Evolutionary conservation across 805 yeast species (phyloP).

Genomic region (Saccharomycopsis malanga): DNA sequence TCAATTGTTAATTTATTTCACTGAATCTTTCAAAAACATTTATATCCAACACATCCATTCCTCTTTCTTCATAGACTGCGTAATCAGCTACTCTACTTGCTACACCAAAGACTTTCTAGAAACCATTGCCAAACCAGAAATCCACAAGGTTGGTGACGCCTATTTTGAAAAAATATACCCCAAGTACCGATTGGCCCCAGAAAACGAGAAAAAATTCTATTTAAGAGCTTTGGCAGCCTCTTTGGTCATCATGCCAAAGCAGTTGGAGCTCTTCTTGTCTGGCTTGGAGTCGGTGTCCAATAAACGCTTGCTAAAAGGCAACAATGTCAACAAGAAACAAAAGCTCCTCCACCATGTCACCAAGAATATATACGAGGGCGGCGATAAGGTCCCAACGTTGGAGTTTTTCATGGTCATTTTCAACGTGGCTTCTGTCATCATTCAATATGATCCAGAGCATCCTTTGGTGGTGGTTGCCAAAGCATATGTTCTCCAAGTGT

Average conservation of each 20-base stretch:
- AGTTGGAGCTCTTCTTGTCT: constrained; percentile 13
- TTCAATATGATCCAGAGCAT: constrained; percentile 17
- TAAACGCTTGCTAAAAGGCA: constrained; percentile 4
- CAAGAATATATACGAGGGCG: constrained; percentile 11
- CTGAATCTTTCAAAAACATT: constrained; percentile 8
- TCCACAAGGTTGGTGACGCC: constrained; percentile 16
- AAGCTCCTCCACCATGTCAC: constrained; percentile 11
- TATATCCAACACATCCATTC: constrained; percentile 16
- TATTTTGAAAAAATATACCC: constrained; percentile 19
- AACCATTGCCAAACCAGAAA: constrained; percentile 1
- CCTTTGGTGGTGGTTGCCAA: constrained; percentile 13
- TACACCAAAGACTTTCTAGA: constrained; percentile 17
- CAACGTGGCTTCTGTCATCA: constrained; percentile 16
- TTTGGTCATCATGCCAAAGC: constrained; percentile 16
- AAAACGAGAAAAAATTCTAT: constrained; percentile 15
- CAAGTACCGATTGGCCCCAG: constrained; percentile 6
- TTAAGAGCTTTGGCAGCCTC: constrained; percentile 14
- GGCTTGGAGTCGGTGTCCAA: not conserved
- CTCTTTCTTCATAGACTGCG: constrained; percentile 16
- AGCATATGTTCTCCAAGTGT: constrained; percentile 9
- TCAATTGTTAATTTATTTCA: constrained; percentile 5
- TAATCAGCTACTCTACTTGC: constrained; percentile 10
- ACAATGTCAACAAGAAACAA: constrained; percentile 15
- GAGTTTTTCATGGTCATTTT: constrained; percentile 17
- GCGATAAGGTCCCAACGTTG: constrained; percentile 18